Evolutionary conservation across 495 filamentous ascomycete genomes (phyloP).

Genomic region (Elasticomyces elasticus): DNA sequence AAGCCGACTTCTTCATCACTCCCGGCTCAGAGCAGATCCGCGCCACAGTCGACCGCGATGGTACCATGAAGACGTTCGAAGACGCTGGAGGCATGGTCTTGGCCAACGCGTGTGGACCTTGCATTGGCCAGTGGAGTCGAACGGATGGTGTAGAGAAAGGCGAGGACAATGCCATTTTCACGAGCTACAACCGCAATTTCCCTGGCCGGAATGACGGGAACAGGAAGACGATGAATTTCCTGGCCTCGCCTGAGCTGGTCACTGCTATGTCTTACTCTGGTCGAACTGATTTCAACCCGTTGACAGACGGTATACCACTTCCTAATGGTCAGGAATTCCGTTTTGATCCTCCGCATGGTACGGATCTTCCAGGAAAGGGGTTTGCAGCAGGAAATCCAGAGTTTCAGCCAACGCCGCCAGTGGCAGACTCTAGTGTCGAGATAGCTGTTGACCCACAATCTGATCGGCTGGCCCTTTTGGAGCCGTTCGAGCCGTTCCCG

Average conservation of each 20-base stretch:
- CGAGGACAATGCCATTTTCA: conserved; percentile 87
- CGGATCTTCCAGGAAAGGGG: conserved; percentile 62
- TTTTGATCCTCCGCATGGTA: conserved; percentile 72
- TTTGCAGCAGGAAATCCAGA: conserved; percentile 71
- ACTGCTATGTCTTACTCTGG: conserved; percentile 93
- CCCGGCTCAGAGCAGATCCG: conserved; percentile 95
- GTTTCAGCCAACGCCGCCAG: conserved; percentile 60
- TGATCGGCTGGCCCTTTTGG: conserved; percentile 77
- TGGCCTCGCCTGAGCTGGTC: conserved; percentile 90
- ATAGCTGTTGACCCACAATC: conserved; percentile 77
- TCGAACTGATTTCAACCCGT: conserved; percentile 88
- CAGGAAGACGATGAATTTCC: conserved; percentile 93
- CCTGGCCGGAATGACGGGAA: conserved; percentile 95
- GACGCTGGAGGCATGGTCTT: conserved; percentile 79
- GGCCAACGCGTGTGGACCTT: conserved; percentile 92
- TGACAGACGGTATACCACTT: conserved; percentile 74
- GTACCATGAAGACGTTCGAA: conserved; percentile 76
- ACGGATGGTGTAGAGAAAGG: conserved; percentile 75
- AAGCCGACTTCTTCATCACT: conserved; percentile 86
- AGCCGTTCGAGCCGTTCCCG: conserved; percentile 85
- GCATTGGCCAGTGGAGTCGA: conserved; percentile 93
- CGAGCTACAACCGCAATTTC: conserved; percentile 98
- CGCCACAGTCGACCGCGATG: conserved; percentile 78
- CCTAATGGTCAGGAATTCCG: conserved; percentile 75
- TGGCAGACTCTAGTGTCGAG: conserved; percentile 52